These are phyloP conservation scores for Orobanche coerulescens DNA, from an alignment of 257 asterid species.

Conservation along the genomic window DNA sequence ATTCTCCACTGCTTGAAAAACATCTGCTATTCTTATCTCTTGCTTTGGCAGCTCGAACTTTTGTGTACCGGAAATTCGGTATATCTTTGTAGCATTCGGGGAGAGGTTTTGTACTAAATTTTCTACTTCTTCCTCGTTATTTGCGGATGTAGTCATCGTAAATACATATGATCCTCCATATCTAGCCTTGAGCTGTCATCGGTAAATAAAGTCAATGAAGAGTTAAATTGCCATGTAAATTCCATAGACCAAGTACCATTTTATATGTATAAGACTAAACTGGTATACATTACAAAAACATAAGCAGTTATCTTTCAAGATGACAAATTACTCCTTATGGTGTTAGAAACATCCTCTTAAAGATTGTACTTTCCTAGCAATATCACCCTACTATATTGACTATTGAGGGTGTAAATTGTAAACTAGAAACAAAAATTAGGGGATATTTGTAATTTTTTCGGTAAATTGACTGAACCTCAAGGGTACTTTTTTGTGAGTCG, in stretches of 20 bases:
- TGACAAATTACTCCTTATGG: too few species aligned
- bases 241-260: not conserved
- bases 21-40: conserved; percentile 68
- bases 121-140: conserved; percentile 68
- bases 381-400: too few species aligned
- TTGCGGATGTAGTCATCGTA: conserved; percentile 78
- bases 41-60: conserved; percentile 89
- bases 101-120: conserved; percentile 47
- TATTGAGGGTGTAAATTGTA: too few species aligned
- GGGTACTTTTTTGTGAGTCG: too few species aligned
- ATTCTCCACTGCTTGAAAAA: conserved; percentile 75
- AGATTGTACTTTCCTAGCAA: too few species aligned
- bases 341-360: too few species aligned
- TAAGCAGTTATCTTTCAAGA: too few species aligned
- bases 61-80: conserved; percentile 89
- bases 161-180: conserved; percentile 89
- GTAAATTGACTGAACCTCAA: too few species aligned
- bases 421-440: too few species aligned
- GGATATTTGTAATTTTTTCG: too few species aligned
- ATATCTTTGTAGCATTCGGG: conserved; percentile 63
- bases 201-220: not conserved
- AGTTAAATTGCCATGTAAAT: not conserved
- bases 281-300: too few species aligned
- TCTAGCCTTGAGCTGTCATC: conserved; percentile 76
- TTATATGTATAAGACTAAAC: too few species aligned